Conservation (phyloP, 2,329 filamentous ascomycete genomes). For the Achaetomium macrosporum region DNA sequence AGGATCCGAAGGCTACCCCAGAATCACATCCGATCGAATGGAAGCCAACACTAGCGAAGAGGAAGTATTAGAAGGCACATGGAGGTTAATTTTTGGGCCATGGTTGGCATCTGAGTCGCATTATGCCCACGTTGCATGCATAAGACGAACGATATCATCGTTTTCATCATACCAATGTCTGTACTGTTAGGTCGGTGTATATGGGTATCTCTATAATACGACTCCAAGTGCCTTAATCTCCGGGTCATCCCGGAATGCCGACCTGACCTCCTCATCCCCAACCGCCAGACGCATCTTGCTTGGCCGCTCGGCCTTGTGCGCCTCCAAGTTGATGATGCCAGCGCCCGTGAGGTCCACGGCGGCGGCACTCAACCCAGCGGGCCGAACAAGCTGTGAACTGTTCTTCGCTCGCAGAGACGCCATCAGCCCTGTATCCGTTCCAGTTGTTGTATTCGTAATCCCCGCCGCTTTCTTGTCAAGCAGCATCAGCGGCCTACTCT, state of each 20-base stretch:
- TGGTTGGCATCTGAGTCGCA: background rate
- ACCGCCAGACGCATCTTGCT: constrained; percentile 82
- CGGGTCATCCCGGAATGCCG: constrained; percentile 81
- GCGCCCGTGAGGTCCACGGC: constrained; percentile 81
- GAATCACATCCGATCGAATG: constrained; percentile 90
- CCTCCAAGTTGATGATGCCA: constrained; percentile 80
- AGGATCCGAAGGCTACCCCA: constrained; percentile 82
- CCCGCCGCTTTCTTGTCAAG: constrained; percentile 35
- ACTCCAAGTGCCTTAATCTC: constrained; percentile 73
- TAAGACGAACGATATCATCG: background rate
- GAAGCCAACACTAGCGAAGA: constrained; percentile 73
- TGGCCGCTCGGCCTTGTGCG: constrained; percentile 72
- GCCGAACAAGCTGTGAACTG: constrained; percentile 24
- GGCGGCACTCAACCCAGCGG: constrained; percentile 45
- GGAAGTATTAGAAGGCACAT: constrained; percentile 56
- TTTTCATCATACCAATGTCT: background rate
- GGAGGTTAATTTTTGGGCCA: background rate
- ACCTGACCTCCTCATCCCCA: constrained; percentile 82
- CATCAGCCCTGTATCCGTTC: constrained; percentile 12
- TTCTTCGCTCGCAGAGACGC: constrained; percentile 8
- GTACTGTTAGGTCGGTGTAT: constrained; percentile 1
- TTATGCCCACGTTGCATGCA: background rate
- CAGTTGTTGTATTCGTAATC: background rate
- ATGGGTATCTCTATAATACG: constrained; percentile 22
- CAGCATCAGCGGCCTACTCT: constrained; percentile 53